These are phyloP conservation scores for Exophiala aquamarina DNA, from an alignment of 2,329 filamentous ascomycete species.

Conservation along the genomic window DNA sequence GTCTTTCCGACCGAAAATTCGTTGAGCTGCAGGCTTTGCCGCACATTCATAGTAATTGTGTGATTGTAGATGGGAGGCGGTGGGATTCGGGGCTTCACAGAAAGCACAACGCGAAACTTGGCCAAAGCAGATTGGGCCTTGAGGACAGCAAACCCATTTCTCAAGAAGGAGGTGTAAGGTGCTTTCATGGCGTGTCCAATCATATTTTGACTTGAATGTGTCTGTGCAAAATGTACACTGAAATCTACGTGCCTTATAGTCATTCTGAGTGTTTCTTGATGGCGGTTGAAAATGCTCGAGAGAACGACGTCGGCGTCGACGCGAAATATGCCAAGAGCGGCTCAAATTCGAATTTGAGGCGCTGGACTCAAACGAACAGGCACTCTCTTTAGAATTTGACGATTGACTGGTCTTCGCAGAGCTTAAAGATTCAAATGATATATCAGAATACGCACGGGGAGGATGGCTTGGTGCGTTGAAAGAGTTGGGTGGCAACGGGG, in stretches of 20 bases:
- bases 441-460: background rate
- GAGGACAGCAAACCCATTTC: slow-evolving; percentile 27
- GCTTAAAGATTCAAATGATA: background rate
- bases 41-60: slow-evolving; percentile 57
- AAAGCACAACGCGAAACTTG: slow-evolving; percentile 43
- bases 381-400: background rate
- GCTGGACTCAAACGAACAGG: background rate
- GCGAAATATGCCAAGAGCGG: background rate
- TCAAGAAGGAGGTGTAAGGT: slow-evolving; percentile 50
- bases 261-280: background rate
- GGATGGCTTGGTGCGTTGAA: background rate
- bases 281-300: background rate
- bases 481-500: background rate
- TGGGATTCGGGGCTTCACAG: slow-evolving; percentile 47
- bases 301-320: background rate
- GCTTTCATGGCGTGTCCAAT: slow-evolving; percentile 53
- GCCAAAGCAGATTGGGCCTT: background rate
- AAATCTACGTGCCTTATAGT: slow-evolving; percentile 1
- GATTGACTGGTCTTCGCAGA: background rate
- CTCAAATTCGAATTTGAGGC: background rate
- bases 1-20: slow-evolving; percentile 55
- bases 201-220: slow-evolving; percentile 50
- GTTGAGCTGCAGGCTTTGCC: slow-evolving; percentile 44
- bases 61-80: slow-evolving; percentile 47
- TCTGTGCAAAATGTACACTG: slow-evolving; percentile 53